Conservation (phyloP, 495 filamentous ascomycete genomes). For the Penicillium daleae region DNA sequence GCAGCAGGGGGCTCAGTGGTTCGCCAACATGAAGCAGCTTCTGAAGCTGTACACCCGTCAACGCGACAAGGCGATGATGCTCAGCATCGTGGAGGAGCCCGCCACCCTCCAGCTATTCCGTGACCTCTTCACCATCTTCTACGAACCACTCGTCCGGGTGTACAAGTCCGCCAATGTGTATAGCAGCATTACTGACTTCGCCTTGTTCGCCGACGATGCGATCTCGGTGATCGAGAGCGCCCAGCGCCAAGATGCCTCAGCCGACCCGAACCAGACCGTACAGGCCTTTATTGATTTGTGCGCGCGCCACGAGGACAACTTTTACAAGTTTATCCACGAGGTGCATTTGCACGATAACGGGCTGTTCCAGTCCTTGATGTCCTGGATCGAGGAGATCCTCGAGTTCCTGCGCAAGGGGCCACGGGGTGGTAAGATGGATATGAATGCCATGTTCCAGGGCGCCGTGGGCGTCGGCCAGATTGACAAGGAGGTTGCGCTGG, state of each 20-base stretch:
- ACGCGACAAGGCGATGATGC: conserved; percentile 96
- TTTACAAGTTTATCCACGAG: conserved; percentile 99
- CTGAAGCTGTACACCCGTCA: conserved; percentile 91
- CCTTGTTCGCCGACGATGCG: conserved; percentile 87
- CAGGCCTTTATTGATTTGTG: conserved; percentile 98
- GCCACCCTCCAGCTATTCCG: conserved; percentile 91
- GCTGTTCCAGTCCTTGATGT: conserved; percentile 92
- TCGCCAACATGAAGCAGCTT: conserved; percentile 91
- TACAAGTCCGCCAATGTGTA: conserved; percentile 99
- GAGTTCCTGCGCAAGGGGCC: conserved; percentile 90
- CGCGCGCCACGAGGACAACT: conserved; percentile 90
- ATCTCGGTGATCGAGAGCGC: conserved; percentile 87
- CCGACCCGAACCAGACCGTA: conserved; percentile 98
- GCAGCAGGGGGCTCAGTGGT: conserved; percentile 84
- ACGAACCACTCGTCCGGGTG: conserved; percentile 92
- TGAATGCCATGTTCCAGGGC: conserved; percentile 88
- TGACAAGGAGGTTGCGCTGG: conserved; percentile 70
- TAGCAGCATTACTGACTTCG: conserved; percentile 94
- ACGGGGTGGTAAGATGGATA: conserved; percentile 76
- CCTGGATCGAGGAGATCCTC: conserved; percentile 96
- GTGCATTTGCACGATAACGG: conserved; percentile 98
- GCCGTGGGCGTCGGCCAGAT: conserved; percentile 68
- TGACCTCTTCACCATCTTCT: conserved; percentile 98
- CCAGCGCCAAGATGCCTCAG: conserved; percentile 87
- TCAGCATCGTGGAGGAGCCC: conserved; percentile 92